phyloP scores from a whole-genome alignment of 2,329 filamentous ascomycete genomes.

The Aspergillus sp. region DNA sequence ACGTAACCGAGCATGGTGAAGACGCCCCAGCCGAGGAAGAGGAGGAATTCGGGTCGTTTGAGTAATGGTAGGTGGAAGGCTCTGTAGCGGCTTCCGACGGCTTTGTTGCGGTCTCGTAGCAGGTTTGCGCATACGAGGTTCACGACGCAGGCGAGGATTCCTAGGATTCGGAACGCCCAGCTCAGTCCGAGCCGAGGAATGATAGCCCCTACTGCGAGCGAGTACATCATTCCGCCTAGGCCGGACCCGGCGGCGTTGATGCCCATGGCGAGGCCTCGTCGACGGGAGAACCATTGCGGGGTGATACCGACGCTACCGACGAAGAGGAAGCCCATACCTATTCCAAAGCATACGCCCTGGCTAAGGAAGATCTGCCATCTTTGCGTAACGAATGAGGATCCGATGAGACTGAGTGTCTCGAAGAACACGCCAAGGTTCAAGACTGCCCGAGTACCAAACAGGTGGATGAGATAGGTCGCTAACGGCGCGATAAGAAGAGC shows the following conservation, averaged over 20 bases:
- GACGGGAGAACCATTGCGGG: conserved; percentile 66
- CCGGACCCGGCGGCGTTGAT: conserved; percentile 63
- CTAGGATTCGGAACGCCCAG: conserved; percentile 67
- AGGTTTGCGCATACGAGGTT: conserved; percentile 61
- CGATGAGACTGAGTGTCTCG: conserved; percentile 59
- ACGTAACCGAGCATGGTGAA: conserved; percentile 69
- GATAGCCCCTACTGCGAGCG: conserved; percentile 61
- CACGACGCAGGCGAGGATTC: conserved; percentile 56
- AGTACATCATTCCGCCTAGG: conserved; percentile 63
- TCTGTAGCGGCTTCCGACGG: conserved; percentile 56
- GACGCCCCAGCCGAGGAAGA: conserved; percentile 63
- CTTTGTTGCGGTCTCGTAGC: conserved; percentile 62
- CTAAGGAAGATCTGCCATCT: conserved; percentile 66
- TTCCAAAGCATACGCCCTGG: conserved; percentile 66
- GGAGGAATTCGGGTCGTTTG: conserved; percentile 58
- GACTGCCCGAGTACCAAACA: conserved; percentile 58
- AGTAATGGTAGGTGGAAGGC: conserved; percentile 61
- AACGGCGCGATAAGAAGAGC: conserved; percentile 62
- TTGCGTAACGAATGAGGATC: conserved; percentile 58
- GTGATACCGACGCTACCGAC: conserved; percentile 60
- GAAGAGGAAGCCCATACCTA: conserved; percentile 67
- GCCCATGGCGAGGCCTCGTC: conserved; percentile 63
- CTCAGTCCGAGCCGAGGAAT: conserved; percentile 59
- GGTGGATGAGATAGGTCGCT: conserved; percentile 58
- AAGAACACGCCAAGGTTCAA: conserved; percentile 61